Conservation (phyloP, 768 basidiomycete species). For the Nidularia sp. region DNA sequence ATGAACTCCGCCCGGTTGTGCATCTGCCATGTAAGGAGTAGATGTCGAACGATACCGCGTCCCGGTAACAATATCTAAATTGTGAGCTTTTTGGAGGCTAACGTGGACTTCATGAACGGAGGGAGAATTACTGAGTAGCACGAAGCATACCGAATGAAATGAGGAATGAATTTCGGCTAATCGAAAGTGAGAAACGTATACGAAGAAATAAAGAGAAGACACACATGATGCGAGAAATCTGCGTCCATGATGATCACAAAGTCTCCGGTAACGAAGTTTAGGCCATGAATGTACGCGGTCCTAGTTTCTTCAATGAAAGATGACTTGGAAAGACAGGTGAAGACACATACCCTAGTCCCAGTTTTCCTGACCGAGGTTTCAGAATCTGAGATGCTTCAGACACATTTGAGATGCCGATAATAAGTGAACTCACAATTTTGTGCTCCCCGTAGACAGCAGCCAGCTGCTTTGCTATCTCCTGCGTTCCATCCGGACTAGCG, state of each 20-base stretch:
- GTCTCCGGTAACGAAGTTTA: slow-evolving; percentile 85
- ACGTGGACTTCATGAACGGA: neutral
- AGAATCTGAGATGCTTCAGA: slow-evolving; percentile 46
- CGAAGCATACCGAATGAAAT: slow-evolving; percentile 70
- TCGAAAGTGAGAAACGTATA: neutral
- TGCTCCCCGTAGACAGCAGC: slow-evolving; percentile 80
- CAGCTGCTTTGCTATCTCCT: slow-evolving; percentile 80
- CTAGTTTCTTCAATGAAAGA: slow-evolving; percentile 30
- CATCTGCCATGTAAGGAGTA: slow-evolving; percentile 49
- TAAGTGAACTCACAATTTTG: slow-evolving; percentile 51
- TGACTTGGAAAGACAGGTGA: neutral
- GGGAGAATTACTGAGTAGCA: neutral
- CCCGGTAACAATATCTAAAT: slow-evolving; percentile 91
- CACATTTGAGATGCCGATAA: neutral
- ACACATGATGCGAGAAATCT: slow-evolving; percentile 91
- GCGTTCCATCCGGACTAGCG: slow-evolving; percentile 89
- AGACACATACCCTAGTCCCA: slow-evolving; percentile 73
- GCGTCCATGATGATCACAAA: slow-evolving; percentile 98
- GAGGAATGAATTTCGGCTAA: slow-evolving; percentile 92
- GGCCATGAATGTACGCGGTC: slow-evolving; percentile 89
- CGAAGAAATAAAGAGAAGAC: slow-evolving; percentile 18
- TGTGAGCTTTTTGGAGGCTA: slow-evolving; percentile 80
- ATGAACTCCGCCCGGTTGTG: slow-evolving; percentile 79
- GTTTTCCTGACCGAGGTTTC: slow-evolving; percentile 85
- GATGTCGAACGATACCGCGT: slow-evolving; percentile 76